Base-by-base conservation (phyloP, 2,329 filamentous ascomycete genomes). In the Aspergillus aculeatinus region DNA sequence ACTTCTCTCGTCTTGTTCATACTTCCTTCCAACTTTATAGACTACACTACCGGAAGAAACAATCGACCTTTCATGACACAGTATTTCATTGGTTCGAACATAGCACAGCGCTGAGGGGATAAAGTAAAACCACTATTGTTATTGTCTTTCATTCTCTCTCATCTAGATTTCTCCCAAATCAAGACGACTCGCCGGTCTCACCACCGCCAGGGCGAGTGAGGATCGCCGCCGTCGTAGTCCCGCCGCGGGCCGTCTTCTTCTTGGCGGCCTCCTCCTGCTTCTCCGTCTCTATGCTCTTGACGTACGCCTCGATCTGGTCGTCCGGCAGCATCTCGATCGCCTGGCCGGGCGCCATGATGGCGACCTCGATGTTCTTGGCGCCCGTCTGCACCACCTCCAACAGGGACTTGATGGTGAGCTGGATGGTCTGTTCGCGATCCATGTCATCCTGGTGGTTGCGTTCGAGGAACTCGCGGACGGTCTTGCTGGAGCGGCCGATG, bases 361-460 rank as follows among this genome's bases (percentile, higher is more conserved):
- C 95, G 73, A 99, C 98, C 82, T 99, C 95, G 72, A 99, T 99
- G 80, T 99, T 99, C 87, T 99, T 99, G 56, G 95, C 95, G 65
- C 95, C 95, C 2, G 95, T 99, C 81, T 99, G 95, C 63, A 99
- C 95, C 57, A 99, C 95, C 79, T 99, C 95, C 62, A 99, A 83
- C 66, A 99, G 85, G 44, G 95, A 99, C 84, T 99, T 99, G 83
- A 99, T 96, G 7, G 95, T 95, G 70, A 99, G 84, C 75, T 96
- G 92, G 77, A 99, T 96, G 48, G 96, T 98, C 70, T 92, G 89
- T 80, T 97, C 92, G 65, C 93, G 88, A 76, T 97, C 91, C 93
- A 99, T 96, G 64, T 91, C 91, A 72, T 96, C 92, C 83, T 96
- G 96, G 85, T 99, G 96, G 82, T 99, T 97, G 76, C 96, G 89